Conservation (phyloP, 768 basidiomycete genomes). For the Termitomyces titanicus region DNA sequence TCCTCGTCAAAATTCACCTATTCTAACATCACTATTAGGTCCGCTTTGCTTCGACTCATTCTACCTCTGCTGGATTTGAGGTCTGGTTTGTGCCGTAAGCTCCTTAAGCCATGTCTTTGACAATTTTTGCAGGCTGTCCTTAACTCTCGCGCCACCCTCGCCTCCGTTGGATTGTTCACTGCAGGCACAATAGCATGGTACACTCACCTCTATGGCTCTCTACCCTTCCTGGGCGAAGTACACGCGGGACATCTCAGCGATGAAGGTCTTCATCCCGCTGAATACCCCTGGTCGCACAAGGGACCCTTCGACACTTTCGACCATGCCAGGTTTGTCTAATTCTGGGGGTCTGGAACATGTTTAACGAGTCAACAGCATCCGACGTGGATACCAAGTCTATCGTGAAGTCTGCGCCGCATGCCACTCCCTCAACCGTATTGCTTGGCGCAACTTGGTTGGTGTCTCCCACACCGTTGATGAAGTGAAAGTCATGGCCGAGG, state of each 20-base stretch:
- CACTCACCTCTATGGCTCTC: constrained; percentile 85
- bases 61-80: constrained; percentile 59
- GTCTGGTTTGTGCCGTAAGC: constrained; percentile 35
- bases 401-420: constrained; percentile 99
- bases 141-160: constrained; percentile 70
- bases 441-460: constrained; percentile 99
- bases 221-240: constrained; percentile 88
- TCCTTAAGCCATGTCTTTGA: background rate
- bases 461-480: constrained; percentile 96
- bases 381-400: constrained; percentile 95
- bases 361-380: constrained; percentile 57
- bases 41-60: constrained; percentile 69
- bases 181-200: constrained; percentile 96
- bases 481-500: constrained; percentile 88
- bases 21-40: constrained; percentile 37
- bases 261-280: constrained; percentile 86
- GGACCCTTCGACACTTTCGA: constrained; percentile 91
- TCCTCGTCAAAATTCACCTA: constrained; percentile 11
- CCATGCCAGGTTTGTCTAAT: constrained; percentile 78
- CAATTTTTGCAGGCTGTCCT: constrained; percentile 48
- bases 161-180: constrained; percentile 72
- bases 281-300: constrained; percentile 89
- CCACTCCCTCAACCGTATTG: constrained; percentile 98
- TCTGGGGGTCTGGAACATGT: constrained; percentile 10
- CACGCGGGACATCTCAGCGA: constrained; percentile 92